Evolutionary conservation across 768 basidiomycete genomes (phyloP), one percentile per base, ranked within the genome.

Genomic region (Amylocystis lapponica): DNA sequence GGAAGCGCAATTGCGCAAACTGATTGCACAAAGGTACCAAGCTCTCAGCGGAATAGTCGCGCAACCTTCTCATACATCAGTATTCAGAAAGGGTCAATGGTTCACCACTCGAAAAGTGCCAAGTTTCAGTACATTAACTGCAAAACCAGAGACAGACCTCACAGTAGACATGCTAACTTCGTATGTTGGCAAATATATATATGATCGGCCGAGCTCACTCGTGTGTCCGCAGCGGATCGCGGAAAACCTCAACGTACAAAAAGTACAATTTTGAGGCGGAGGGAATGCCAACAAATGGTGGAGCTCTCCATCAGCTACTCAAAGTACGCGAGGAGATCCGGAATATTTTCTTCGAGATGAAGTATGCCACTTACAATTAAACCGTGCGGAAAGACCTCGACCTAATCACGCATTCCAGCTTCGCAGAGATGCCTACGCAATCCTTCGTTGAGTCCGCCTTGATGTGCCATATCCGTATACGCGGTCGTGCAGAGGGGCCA

Each of bases 181-280:
- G 95, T 97, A 56, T 33, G 87, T 70, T 5, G n/a, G n/a, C n/a
- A n/a, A n/a, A n/a, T n/a, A n/a, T 12, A 5, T 20, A 8, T 13
- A 23, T 7, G 3, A 36, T 13, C 32, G 44, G 38, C 34, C n/a
- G 32, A 32, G n/a, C n/a, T n/a, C n/a, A n/a, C n/a, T 47, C 50
- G 43, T 52, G 40, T 22, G 19, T 27, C 13, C 16, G 5, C 55
- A 98, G 95, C 29, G 96, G 94, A 6, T 69, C 88, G 14, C 98
- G 96, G 96, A 94, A 96, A 65, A 83, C 81, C 0, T 77, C 95
- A 1, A 76, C 74, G 8, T 99, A 89, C 77, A 99, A 99, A 63
- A 93, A 94, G 63, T 99, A 98, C 68, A 99, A 99, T 67, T 98
- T 98, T 55, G 93, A 95, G 53, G 94, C 96, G 0, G 93, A 93